These are phyloP conservation scores for Schizothecium vesticola DNA, from an alignment of 495 filamentous ascomycete species.

Conservation along the genomic window DNA sequence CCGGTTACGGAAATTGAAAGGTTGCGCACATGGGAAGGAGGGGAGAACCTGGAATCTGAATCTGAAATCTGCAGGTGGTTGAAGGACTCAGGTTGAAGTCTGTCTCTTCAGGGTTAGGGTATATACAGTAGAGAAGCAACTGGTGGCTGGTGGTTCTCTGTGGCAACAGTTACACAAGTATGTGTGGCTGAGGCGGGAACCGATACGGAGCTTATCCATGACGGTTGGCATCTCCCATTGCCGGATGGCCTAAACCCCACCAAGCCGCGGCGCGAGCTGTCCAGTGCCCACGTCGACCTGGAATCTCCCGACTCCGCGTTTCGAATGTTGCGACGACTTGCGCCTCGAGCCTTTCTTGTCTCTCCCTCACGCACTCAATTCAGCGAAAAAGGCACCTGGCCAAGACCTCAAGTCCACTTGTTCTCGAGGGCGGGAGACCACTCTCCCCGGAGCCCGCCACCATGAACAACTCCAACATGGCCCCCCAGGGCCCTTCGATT, in stretches of 20 bases:
- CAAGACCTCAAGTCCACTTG: neutral
- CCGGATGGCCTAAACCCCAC: neutral
- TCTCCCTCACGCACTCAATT: neutral
- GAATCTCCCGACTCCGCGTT: constrained; percentile 12
- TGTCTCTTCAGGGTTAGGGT: neutral
- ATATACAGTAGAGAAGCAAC: neutral
- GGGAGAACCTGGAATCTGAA: no score
- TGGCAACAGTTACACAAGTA: neutral
- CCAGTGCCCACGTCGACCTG: neutral
- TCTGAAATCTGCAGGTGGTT: no score
- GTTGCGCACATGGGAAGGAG: no score
- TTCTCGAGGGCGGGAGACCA: constrained; percentile 8
- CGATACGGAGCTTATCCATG: neutral
- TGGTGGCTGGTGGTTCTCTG: neutral
- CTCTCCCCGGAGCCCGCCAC: constrained; percentile 13
- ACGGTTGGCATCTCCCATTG: neutral
- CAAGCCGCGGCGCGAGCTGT: neutral
- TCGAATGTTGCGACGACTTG: constrained; percentile 2
- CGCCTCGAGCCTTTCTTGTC: neutral
- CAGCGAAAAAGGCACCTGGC: neutral
- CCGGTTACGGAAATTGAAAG: no score
- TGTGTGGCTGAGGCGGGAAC: neutral
- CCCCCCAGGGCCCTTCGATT: constrained; percentile 24
- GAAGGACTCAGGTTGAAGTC: neutral
- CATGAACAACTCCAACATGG: constrained; percentile 27